Evolutionary conservation across 208 protist genomes (phyloP), one percentile per base, ranked within the genome.

Genomic region (Novymonas esmeraldas): DNA sequence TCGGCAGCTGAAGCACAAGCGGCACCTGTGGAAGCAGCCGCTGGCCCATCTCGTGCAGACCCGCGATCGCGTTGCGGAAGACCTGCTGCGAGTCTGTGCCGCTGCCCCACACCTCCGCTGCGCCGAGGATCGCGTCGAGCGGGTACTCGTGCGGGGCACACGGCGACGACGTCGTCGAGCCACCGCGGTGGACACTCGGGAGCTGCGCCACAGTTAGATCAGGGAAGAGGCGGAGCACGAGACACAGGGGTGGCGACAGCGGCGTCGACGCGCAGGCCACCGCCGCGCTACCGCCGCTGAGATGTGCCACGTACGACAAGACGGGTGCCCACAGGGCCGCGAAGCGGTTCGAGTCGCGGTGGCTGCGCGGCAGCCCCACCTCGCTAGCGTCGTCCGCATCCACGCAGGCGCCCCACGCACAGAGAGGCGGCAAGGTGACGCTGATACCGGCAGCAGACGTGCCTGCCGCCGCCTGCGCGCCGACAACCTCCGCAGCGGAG

Each of bases 1-100:
- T 86, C n/a, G 83, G 83, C 41, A 89, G 64, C 33, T 85, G 51
- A 38, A 89, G 54, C 14, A 81, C 62, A 9, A 86, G 51, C 6
- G 79, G 71, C 28, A 81, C 20, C 29, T 65, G 48, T 10, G 73
- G 51, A 11, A 70, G 51, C 13, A 78, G 50, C 0, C 38, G 67
- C 28, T 50, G 28, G 9, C 57, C 64, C 3, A 81, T 13, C 26
- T 71, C 61, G 33, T 48, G 51, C 45, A 88, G 46, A 4, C 63
- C 54, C 0, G 50, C 46, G 0, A 88, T 28, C n/a, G 69, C 73
- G 31, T 60, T 16, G 5, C 52, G 41, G 36, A 84, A 76, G 31
- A 65, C 54, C 14, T 31, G 24, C 36, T 61, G 50, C 2, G 74
- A 34, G 44, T 79, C 69, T 2, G 70, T 41, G 13, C 70, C 72